A percentile compares a stretch with the other conserved stretches of the same genome.
phyloP scores from a whole-genome alignment of 148 eudicot genomes.

The Euryodendron excelsum region DNA sequence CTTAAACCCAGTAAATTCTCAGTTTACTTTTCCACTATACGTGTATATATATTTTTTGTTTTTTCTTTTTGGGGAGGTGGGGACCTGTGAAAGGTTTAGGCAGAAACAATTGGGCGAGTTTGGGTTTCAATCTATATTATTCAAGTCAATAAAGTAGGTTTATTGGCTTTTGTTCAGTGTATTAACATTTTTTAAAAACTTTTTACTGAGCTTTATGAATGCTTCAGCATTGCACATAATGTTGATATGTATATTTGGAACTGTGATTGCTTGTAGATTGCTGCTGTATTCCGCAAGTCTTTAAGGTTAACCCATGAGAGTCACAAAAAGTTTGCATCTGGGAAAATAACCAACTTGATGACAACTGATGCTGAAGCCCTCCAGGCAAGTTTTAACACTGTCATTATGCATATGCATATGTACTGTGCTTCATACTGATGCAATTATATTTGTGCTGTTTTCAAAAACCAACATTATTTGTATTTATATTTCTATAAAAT shows the following conservation, averaged over 20 bases:
- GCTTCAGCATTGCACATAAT: neutral
- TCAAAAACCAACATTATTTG: neutral
- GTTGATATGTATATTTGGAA: neutral
- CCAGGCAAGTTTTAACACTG: constrained; percentile 45
- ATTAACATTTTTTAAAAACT: neutral
- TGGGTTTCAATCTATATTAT: neutral
- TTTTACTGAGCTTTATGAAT: neutral
- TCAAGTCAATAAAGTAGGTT: neutral
- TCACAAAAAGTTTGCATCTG: constrained; percentile 64
- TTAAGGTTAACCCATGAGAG: constrained; percentile 83
- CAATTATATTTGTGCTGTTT: neutral
- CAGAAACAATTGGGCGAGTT: neutral
- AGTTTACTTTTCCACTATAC: neutral
- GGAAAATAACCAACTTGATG: constrained; percentile 88
- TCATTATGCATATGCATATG: neutral
- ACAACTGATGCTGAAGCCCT: constrained; percentile 90
- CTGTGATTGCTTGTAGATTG: constrained; percentile 45
- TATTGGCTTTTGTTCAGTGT: neutral
- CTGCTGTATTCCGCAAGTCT: constrained; percentile 87
- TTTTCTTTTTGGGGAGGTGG: neutral
- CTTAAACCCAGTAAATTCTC: neutral
- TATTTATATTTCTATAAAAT: neutral
- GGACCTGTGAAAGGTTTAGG: neutral
- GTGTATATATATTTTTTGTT: neutral
- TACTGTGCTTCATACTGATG: neutral